Conservation (phyloP, 2,329 filamentous ascomycete species). For the Dactylellina leptospora region DNA sequence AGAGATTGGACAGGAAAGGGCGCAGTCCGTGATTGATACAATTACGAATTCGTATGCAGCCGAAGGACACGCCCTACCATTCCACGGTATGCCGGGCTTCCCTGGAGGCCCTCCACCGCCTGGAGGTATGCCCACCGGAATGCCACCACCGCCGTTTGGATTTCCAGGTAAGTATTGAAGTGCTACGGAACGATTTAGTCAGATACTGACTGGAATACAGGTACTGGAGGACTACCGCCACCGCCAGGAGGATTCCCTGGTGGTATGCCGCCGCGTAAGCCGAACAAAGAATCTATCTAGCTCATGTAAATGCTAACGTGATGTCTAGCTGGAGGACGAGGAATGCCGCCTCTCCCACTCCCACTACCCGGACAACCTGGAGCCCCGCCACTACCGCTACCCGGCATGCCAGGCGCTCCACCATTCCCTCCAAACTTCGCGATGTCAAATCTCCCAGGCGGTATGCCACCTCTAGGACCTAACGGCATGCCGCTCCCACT, state of each 20-base stretch:
- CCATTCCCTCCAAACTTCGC: conserved; percentile 63
- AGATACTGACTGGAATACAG: conserved; percentile 1
- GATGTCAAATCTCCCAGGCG: conserved; percentile 26
- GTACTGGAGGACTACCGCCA: conserved; percentile 42
- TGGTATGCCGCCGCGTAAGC: conserved; percentile 59
- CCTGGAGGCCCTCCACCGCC: conserved; percentile 67
- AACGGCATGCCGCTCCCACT: conserved; percentile 48
- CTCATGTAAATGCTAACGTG: not conserved
- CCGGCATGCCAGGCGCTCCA: conserved; percentile 53
- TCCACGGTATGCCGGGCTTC: conserved; percentile 77
- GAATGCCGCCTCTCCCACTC: conserved; percentile 47
- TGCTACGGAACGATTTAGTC: conserved; percentile 2
- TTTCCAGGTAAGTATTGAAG: conserved; percentile 68
- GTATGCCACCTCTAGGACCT: conserved; percentile 38
- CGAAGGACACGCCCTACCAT: conserved; percentile 79
- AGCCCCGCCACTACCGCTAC: conserved; percentile 45
- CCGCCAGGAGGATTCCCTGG: conserved; percentile 46
- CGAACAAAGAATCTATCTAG: no score
- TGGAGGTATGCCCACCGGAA: conserved; percentile 57
- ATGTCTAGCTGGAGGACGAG: conserved; percentile 43
- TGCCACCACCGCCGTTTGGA: conserved; percentile 68
- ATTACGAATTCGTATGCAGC: conserved; percentile 96
- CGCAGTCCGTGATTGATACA: conserved; percentile 96
- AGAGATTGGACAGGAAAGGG: conserved; percentile 99
- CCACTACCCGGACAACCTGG: conserved; percentile 49